These are phyloP conservation scores for Thozetella sp. DNA, from an alignment of 495 filamentous ascomycete species.

Conservation along the genomic window DNA sequence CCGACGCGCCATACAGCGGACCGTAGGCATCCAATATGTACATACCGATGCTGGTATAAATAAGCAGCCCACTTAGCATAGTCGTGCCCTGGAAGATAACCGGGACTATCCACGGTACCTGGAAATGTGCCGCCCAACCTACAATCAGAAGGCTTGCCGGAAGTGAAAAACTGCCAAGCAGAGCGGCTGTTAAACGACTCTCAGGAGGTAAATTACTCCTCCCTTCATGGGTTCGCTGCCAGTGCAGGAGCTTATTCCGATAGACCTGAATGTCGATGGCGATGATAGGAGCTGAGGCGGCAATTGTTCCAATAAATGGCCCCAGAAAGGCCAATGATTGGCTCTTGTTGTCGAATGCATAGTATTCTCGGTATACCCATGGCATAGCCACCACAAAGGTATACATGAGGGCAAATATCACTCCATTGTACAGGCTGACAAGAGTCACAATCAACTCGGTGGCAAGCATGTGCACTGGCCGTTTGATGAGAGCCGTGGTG, in stretches of 20 bases:
- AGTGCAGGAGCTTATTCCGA: too few species aligned
- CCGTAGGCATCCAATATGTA: slow-evolving; percentile 8
- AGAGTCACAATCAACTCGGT: neutral
- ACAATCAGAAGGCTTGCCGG: neutral
- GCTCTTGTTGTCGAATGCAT: neutral
- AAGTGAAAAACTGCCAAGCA: neutral
- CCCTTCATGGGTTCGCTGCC: too few species aligned
- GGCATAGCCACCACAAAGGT: neutral
- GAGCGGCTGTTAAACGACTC: neutral
- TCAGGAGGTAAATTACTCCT: too few species aligned
- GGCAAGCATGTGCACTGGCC: neutral
- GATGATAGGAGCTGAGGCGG: neutral
- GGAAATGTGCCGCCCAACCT: neutral
- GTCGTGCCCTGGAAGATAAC: slow-evolving; percentile 5
- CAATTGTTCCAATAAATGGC: neutral
- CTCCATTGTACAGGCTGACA: neutral
- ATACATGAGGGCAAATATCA: neutral
- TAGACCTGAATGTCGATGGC: too few species aligned
- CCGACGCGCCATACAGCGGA: slow-evolving; percentile 7
- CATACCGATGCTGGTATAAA: slow-evolving; percentile 1
- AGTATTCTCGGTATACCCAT: neutral
- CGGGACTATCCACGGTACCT: neutral
- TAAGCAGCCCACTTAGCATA: slow-evolving; percentile 4
- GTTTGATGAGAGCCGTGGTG: neutral
- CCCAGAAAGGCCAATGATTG: neutral